Evolutionary conservation across 306 rosid species (phyloP), one percentile per base, ranked within the genome.

Genomic region (Sicyos baderoa): DNA sequence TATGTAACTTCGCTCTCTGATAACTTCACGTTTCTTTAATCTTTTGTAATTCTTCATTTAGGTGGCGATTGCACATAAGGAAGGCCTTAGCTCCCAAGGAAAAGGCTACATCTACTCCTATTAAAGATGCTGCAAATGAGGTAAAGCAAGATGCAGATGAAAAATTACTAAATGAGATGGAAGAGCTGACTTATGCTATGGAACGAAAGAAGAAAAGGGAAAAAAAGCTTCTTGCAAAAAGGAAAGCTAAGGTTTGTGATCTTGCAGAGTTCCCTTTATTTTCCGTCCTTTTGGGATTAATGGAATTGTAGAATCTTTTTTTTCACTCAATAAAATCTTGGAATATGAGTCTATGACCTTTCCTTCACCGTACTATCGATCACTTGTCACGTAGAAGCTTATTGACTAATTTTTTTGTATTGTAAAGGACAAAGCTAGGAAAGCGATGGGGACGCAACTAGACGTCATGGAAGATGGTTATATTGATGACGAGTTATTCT

Each of bases 81-180:
- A 84, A 81, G 80, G 80, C 82, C 42, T 76, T 84, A 68, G 44
- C 84, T 74, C 75, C 84, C 6, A 40, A 76, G 11, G 68, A 74
- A 49, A 78, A 90, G 87, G 61, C 78, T 22, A 79, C 42, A 13
- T 68, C 84, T 60, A 74, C 80, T 55, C 44, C 83, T 52, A 64
- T 51, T 9, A 50, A 49, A 5, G 79, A 73, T 23, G 51, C 40
- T 23, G 79, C 69, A 72, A 80, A 72, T 61, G 86, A 79, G 66
- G 74, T 32, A 11, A 76, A 82, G 75, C 86, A 77, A 75, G 87
- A 88, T 68, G 96, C 82, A 55, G 97, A 93, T 25, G 91, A 88
- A 68, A 90, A 45, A 78, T 49, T 93, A 81, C 96, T 93, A 12
- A 81, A 88, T 74, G 93, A 93, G 80, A 93, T 93, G 99, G 99